Evolutionary conservation across 2,329 filamentous ascomycete species (phyloP).

Genomic region (Phyllosticta citrichinensis): DNA sequence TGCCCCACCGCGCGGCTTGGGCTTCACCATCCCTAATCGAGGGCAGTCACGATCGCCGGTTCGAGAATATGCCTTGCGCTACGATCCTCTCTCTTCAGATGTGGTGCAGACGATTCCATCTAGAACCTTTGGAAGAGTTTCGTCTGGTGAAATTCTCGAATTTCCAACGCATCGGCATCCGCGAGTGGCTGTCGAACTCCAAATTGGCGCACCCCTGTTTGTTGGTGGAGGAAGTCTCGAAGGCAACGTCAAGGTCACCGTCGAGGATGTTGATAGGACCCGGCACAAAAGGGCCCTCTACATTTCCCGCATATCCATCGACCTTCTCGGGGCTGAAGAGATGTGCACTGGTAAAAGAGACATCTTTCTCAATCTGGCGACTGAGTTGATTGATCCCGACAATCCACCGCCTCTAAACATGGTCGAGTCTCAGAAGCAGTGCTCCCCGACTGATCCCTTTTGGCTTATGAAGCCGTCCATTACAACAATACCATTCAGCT

Average conservation of each 20-base stretch:
- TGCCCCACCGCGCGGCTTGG: conserved; percentile 17
- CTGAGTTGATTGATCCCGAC: conserved; percentile 39
- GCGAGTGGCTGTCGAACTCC: conserved; percentile 39
- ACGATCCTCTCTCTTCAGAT: conserved; percentile 35
- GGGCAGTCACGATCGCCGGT: conserved; percentile 41
- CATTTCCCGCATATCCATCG: conserved; percentile 40
- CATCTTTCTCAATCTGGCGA: conserved; percentile 43
- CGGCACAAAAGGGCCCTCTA: conserved; percentile 35
- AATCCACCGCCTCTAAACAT: conserved; percentile 43
- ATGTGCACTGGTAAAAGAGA: conserved; percentile 34
- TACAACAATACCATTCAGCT: conserved; percentile 40
- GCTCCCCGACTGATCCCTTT: conserved; percentile 30
- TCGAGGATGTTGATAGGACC: conserved; percentile 38
- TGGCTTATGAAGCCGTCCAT: conserved; percentile 41
- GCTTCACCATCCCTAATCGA: conserved; percentile 32
- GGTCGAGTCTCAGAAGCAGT: conserved; percentile 34
- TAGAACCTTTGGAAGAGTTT: conserved; percentile 39
- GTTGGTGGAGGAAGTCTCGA: conserved; percentile 47
- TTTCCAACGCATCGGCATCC: conserved; percentile 40
- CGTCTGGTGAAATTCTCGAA: conserved; percentile 40
- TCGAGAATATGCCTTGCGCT: conserved; percentile 30
- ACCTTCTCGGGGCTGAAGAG: conserved; percentile 45
- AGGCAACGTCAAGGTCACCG: conserved; percentile 37
- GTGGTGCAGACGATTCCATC: conserved; percentile 34
- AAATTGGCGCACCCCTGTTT: conserved; percentile 41